phyloP scores from a whole-genome alignment of 2,329 filamentous ascomycete genomes.

The Aureobasidium uvarum region DNA sequence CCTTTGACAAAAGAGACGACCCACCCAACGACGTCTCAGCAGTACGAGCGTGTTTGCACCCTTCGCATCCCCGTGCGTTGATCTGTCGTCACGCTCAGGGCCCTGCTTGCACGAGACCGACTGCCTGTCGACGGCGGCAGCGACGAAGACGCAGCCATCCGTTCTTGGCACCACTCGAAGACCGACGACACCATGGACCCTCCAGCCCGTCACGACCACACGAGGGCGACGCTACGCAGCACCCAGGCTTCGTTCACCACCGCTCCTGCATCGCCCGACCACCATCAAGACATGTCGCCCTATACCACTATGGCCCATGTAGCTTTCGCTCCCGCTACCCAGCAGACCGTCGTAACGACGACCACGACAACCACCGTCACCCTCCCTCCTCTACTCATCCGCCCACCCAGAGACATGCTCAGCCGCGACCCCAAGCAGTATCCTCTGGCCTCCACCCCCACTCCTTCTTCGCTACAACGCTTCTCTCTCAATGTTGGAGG shows the following conservation, averaged over 20 bases:
- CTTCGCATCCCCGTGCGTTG: conserved; percentile 23
- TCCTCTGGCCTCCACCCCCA: conserved; percentile 78
- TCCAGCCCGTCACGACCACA: conserved; percentile 9
- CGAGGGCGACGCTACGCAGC: conserved; percentile 11
- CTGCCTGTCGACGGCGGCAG: background rate
- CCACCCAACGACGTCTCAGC: background rate
- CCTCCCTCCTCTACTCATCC: conserved; percentile 81
- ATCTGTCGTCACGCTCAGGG: conserved; percentile 23
- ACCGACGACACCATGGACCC: conserved; percentile 25
- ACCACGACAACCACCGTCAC: conserved; percentile 82
- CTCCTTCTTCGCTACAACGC: conserved; percentile 72
- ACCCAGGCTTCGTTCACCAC: conserved; percentile 36
- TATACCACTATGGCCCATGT: conserved; percentile 56
- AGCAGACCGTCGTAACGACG: conserved; percentile 74
- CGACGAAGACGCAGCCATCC: conserved; percentile 7
- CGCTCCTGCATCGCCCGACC: conserved; percentile 31
- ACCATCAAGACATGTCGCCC: conserved; percentile 29
- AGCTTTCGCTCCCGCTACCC: conserved; percentile 61
- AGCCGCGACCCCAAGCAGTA: conserved; percentile 85
- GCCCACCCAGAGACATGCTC: conserved; percentile 66
- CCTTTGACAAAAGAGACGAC: background rate
- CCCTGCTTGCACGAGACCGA: conserved; percentile 22
- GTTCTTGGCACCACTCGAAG: background rate
- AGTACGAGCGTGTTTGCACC: conserved; percentile 5
- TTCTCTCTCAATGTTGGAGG: conserved; percentile 72